Base-by-base conservation (phyloP, 805 yeast genomes). In the Yamadazyma phyllophila region DNA sequence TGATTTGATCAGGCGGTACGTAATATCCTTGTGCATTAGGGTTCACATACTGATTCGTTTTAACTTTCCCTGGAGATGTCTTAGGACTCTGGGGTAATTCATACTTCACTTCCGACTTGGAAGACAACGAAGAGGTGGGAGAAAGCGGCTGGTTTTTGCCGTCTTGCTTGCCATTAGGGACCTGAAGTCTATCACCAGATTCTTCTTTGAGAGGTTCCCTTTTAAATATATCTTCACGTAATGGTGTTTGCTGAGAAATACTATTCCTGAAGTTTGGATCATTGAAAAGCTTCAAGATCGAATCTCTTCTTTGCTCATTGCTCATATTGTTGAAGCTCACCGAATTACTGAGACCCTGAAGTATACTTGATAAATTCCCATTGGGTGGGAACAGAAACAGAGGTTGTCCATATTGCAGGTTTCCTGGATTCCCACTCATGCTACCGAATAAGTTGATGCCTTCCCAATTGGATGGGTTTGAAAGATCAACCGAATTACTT, bases 11-110 rank as follows among this genome's bases (percentile, higher is more conserved):
- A 20, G 24, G 24, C 24, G 24, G 24, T 20, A 20, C 24, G 40
- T 24, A 42, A 44, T 40, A 44, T 15, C 37, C 39, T 43, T 8
- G 44, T 20, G 24, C 24, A 49, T 12, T 49, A 45, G 34, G 24
- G 10, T 32, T 31, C 30, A 32, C 11, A 13, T 40, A 40, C 12
- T 16, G 43, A 30, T 12, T 35, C 6, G 39, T 30, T 7, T 37
- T 32, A 3, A n/a, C 33, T 27, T 37, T 35, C 9, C 26, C 47
- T 0, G 73, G 74, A 1, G 72, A 66, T 1, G 73, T 63, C 34
- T 62, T 69, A 0, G 76, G 76, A 4, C 73, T 66, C 39, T 67
- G 72, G 1, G 72, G 67, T 44, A 67, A 67, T 14, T 69, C 74
- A 11, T 55, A 54, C 41, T 61, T 62, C 4, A 47, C 52, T 2